Conservation (phyloP, 352 stramenopile species). For the Pythium volutum region DNA sequence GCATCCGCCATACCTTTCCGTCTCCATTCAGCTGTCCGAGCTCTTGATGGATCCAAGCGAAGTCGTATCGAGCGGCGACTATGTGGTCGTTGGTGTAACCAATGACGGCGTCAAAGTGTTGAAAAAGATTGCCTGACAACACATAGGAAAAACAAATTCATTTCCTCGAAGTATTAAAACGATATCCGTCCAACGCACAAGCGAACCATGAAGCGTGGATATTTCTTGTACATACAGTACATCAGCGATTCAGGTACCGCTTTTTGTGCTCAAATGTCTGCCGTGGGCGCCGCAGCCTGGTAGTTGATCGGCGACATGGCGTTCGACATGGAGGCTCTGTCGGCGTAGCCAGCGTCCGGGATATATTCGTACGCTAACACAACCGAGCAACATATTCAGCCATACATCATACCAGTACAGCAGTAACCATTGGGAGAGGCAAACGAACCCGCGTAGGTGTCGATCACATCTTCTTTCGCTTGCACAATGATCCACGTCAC, state of each 20-base stretch:
- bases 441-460: conserved; percentile 70
- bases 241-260: too few species aligned
- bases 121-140: conserved; percentile 41
- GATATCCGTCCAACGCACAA: conserved; percentile 1
- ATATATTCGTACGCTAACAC: conserved; percentile 79
- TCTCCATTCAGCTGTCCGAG: conserved; percentile 42
- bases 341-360: conserved; percentile 49
- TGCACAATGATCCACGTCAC: conserved; percentile 65
- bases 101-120: conserved; percentile 52
- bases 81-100: conserved; percentile 40
- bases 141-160: neutral
- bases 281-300: conserved; percentile 51
- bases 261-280: conserved; percentile 50
- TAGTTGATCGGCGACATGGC: conserved; percentile 56
- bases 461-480: conserved; percentile 81
- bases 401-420: neutral
- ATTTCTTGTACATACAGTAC: conserved; percentile 7
- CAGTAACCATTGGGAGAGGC: neutral
- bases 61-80: conserved; percentile 34
- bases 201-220: neutral
- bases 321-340: conserved; percentile 40
- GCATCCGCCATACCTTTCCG: conserved; percentile 47
- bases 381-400: neutral
- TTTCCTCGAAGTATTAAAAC: neutral
- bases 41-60: conserved; percentile 36